These are phyloP conservation scores for Pythium vanterpoolii DNA, from an alignment of 352 stramenopile species.

Conservation along the genomic window DNA sequence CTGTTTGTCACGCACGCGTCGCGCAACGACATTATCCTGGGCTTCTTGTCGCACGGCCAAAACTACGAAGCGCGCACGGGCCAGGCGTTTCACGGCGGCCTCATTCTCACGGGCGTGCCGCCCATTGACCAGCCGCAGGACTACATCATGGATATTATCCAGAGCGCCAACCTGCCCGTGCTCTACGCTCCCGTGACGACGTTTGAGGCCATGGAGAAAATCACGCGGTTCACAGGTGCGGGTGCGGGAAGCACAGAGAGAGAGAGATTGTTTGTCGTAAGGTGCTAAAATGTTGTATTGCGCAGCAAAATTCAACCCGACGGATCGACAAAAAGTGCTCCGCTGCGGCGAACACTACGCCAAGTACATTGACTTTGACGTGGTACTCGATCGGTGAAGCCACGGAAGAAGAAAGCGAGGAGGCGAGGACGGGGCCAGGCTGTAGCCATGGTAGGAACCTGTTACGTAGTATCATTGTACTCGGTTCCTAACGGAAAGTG, in stretches of 20 bases:
- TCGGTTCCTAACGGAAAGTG: too few species aligned
- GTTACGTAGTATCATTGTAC: too few species aligned
- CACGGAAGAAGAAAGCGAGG: not conserved
- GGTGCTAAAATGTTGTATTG: not conserved
- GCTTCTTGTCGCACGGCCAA: constrained; percentile 77
- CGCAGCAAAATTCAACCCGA: constrained; percentile 86
- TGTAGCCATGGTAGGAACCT: not conserved
- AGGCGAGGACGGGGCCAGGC: not conserved
- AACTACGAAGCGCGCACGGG: constrained; percentile 71
- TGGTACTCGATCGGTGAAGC: constrained; percentile 50
- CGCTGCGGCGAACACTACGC: constrained; percentile 85
- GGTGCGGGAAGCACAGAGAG: not conserved
- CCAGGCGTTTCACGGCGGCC: constrained; percentile 67
- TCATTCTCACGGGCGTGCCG: constrained; percentile 86
- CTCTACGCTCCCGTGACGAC: constrained; percentile 79
- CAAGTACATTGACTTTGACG: constrained; percentile 78
- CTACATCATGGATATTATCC: constrained; percentile 78
- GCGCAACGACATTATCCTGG: constrained; percentile 89
- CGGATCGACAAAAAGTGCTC: constrained; percentile 74
- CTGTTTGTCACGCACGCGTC: constrained; percentile 89
- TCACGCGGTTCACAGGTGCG: constrained; percentile 74
- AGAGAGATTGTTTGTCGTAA: not conserved
- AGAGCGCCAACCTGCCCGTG: constrained; percentile 51
- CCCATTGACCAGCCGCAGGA: constrained; percentile 70
- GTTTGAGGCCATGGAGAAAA: constrained; percentile 80